phyloP scores from a whole-genome alignment of 352 stramenopile genomes.

The Phytophthora europaea region DNA sequence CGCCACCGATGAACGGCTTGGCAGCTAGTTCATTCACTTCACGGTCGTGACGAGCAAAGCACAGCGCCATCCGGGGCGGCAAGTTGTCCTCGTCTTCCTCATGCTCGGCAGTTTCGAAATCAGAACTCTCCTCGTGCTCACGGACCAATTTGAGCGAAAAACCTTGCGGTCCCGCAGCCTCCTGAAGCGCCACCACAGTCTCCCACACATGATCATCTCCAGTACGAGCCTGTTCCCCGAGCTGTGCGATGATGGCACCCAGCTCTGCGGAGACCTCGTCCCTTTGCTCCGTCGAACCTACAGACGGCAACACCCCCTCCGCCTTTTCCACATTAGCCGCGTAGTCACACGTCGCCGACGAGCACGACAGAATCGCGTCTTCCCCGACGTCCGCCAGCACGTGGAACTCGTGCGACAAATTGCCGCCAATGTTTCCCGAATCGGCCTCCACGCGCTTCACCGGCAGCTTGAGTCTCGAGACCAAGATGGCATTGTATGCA shows the following conservation, averaged over 20 bases:
- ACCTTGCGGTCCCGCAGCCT: conserved; percentile 15
- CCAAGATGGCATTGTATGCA: conserved; percentile 85
- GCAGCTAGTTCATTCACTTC: conserved; percentile 75
- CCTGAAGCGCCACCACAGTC: conserved; percentile 43
- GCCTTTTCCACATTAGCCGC: conserved; percentile 92
- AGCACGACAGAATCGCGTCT: conserved; percentile 85
- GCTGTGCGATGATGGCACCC: conserved; percentile 30
- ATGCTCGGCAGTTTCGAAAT: conserved; percentile 16
- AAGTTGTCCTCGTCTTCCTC: background rate
- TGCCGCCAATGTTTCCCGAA: conserved; percentile 90
- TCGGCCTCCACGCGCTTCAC: conserved; percentile 89
- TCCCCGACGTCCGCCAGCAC: conserved; percentile 86
- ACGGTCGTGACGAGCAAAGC: conserved; percentile 69
- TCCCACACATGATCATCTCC: conserved; percentile 40
- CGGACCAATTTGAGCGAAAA: conserved; percentile 52
- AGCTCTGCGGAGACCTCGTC: conserved; percentile 21
- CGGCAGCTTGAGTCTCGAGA: conserved; percentile 66
- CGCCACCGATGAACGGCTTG: conserved; percentile 74
- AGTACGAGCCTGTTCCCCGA: conserved; percentile 23
- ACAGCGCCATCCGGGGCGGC: conserved; percentile 45
- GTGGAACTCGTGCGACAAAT: conserved; percentile 92
- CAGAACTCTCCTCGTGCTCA: conserved; percentile 34
- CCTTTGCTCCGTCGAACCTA: conserved; percentile 1
- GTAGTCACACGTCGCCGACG: conserved; percentile 65
- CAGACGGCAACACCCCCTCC: conserved; percentile 44